These are phyloP conservation scores for Botrytis porri DNA, from an alignment of 2,329 filamentous ascomycete species.

Conservation along the genomic window DNA sequence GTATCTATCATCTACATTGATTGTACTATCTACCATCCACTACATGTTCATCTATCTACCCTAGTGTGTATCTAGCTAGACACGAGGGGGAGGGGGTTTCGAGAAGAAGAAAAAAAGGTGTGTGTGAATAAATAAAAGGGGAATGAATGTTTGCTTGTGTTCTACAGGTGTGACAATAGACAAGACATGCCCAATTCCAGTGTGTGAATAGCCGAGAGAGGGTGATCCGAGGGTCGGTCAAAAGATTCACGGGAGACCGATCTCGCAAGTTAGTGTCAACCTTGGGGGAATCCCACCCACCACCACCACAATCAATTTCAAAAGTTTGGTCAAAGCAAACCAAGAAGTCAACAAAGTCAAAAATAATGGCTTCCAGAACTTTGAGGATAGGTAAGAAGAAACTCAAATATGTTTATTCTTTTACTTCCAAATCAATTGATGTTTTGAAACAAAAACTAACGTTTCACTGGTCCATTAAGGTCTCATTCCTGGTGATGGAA, in stretches of 20 bases:
- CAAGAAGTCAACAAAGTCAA: conserved; percentile 13
- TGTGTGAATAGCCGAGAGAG: not conserved
- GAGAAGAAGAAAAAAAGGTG: not conserved
- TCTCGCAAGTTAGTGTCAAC: conserved; percentile 1
- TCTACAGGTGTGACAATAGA: not conserved
- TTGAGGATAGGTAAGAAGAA: conserved; percentile 61
- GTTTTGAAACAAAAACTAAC: conserved; percentile 18
- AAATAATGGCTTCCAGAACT: conserved; percentile 59
- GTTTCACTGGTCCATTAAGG: conserved; percentile 50
- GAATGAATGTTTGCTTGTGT: not conserved
- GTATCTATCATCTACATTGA: not conserved
- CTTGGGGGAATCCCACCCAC: conserved; percentile 4
- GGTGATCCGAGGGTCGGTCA: not conserved
- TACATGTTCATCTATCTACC: not conserved
- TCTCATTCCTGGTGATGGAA: conserved; percentile 96
- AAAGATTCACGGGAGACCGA: not conserved
- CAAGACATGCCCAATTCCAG: not conserved
- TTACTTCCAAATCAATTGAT: not conserved
- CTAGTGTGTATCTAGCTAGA: not conserved
- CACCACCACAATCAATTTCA: not conserved
- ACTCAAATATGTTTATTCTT: not conserved
- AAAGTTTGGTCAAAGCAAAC: conserved; percentile 17
- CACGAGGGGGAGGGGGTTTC: not conserved
- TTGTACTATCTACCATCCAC: not conserved
- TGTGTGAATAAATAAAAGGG: not conserved